Conservation (phyloP, 495 filamentous ascomycete genomes). For the Apodospora peruviana region DNA sequence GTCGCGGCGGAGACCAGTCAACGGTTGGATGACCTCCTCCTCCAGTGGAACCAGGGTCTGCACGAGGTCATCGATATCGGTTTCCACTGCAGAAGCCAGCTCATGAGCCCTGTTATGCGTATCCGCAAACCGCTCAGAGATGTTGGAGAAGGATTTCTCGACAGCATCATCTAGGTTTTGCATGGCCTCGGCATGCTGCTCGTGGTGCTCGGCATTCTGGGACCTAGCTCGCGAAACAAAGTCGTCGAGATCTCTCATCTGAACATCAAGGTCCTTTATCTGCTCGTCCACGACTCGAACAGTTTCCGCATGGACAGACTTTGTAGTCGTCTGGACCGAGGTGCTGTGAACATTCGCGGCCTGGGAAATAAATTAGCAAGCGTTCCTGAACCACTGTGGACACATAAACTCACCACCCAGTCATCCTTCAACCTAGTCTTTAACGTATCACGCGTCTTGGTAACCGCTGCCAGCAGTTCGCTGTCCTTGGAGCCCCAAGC, state of each 20-base stretch:
- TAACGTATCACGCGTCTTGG: slow-evolving; percentile 65
- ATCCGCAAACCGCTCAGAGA: slow-evolving; percentile 58
- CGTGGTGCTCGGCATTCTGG: slow-evolving; percentile 72
- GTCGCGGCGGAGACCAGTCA: slow-evolving; percentile 59
- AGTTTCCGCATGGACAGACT: slow-evolving; percentile 87
- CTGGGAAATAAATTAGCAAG: slow-evolving; percentile 41
- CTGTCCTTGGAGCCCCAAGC: slow-evolving; percentile 66
- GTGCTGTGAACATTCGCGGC: slow-evolving; percentile 70
- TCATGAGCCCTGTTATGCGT: slow-evolving; percentile 56
- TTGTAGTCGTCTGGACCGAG: slow-evolving; percentile 73
- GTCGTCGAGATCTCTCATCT: slow-evolving; percentile 85
- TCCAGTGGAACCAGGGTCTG: slow-evolving; percentile 54
- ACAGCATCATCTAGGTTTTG: slow-evolving; percentile 56
- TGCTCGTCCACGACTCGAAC: slow-evolving; percentile 86
- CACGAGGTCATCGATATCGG: slow-evolving; percentile 47
- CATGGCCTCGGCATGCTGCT: slow-evolving; percentile 57
- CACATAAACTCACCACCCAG: slow-evolving; percentile 61
- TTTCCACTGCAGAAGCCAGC: slow-evolving; percentile 58
- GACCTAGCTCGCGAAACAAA: slow-evolving; percentile 80
- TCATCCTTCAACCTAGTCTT: slow-evolving; percentile 81
- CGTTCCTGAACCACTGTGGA: not conserved
- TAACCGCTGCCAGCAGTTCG: slow-evolving; percentile 62
- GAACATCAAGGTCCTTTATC: slow-evolving; percentile 73
- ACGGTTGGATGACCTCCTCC: slow-evolving; percentile 57
- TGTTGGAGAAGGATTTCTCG: slow-evolving; percentile 61